Conservation (phyloP, 345 rosid species). For the Atalantia buxifolia region DNA sequence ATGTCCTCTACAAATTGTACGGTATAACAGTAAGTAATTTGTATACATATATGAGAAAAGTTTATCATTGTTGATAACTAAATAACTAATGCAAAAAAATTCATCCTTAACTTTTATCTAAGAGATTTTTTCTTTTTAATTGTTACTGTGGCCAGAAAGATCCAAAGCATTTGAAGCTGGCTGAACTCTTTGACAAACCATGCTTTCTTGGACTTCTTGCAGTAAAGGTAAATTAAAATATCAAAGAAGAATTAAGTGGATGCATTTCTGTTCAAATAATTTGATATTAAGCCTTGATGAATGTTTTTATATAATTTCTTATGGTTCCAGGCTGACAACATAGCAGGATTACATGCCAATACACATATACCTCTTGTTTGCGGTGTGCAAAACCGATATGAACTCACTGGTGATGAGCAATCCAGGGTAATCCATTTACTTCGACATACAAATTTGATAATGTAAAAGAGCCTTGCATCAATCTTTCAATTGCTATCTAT, state of each 20-base stretch:
- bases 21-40: conserved; percentile 31
- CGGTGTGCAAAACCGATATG: conserved; percentile 51
- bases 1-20: conserved; percentile 43
- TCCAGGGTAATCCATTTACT: conserved; percentile 26
- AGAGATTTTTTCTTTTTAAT: no score
- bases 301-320: not conserved
- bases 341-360: conserved; percentile 51
- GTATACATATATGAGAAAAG: conserved; percentile 8
- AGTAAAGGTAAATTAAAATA: conserved; percentile 30
- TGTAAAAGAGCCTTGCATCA: no score
- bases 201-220: conserved; percentile 58
- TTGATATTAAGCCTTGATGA: no score
- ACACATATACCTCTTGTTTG: conserved; percentile 50
- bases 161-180: conserved; percentile 45
- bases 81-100: no score
- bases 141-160: conserved; percentile 33
- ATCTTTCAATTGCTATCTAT: no score
- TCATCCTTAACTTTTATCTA: no score
- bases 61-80: no score
- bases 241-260: not conserved
- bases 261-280: not conserved
- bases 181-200: conserved; percentile 59
- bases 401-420: conserved; percentile 49
- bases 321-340: conserved; percentile 38
- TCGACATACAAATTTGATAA: no score